Evolutionary conservation across 2,329 filamentous ascomycete genomes (phyloP).

Genomic region (Dryadomyces sulphureus): DNA sequence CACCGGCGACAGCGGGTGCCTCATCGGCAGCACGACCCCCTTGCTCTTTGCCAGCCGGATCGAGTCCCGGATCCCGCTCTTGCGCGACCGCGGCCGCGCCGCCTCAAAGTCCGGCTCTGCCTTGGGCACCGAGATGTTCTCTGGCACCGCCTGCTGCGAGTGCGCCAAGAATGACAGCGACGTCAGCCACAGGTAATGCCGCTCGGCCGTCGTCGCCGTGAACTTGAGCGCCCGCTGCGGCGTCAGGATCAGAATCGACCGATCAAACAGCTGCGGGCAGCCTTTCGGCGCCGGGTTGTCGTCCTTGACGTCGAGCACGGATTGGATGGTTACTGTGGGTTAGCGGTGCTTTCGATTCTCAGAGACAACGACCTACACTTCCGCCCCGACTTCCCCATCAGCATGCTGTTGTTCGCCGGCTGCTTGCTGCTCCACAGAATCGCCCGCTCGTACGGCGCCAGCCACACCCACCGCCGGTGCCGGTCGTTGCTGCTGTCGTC

Average conservation of each 20-base stretch:
- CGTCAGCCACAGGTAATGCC: conserved; percentile 90
- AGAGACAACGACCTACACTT: conserved; percentile 70
- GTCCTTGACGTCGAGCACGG: conserved; percentile 92
- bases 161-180: conserved; percentile 90
- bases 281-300: conserved; percentile 74
- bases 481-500: conserved; percentile 63
- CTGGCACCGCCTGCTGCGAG: conserved; percentile 66
- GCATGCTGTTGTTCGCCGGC: conserved; percentile 68
- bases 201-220: conserved; percentile 66
- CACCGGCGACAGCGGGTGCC: conserved; percentile 12
- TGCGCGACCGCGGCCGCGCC: conserved; percentile 30
- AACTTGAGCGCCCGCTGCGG: conserved; percentile 91
- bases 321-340: conserved; percentile 73
- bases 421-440: conserved; percentile 99
- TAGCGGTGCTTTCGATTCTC: too few species aligned
- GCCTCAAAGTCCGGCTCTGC: conserved; percentile 36
- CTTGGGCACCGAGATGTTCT: conserved; percentile 41
- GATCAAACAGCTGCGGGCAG: conserved; percentile 55
- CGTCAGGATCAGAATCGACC: conserved; percentile 89
- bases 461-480: conserved; percentile 97
- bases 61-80: conserved; percentile 62
- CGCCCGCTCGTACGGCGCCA: conserved; percentile 87
- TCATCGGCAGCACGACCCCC: conserved; percentile 12
- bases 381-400: conserved; percentile 87
- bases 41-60: conserved; percentile 76